Evolutionary conservation across 352 stramenopile species (phyloP).

Genomic region (Phytophthora agathidicida): DNA sequence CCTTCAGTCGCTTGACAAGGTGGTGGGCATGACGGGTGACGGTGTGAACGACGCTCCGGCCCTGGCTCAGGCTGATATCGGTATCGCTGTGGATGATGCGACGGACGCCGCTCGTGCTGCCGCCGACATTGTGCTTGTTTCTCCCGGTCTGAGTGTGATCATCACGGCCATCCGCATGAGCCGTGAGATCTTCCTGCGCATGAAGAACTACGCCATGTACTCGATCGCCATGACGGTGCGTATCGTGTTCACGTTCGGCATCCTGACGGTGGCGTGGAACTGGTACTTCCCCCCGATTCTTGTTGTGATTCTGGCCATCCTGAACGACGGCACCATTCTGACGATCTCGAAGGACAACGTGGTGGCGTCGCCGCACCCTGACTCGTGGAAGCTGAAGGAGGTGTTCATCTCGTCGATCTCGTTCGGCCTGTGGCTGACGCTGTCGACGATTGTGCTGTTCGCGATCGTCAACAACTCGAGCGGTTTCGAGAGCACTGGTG

Average conservation of each 20-base stretch:
- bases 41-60: slow-evolving; percentile 94
- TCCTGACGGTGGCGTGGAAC: slow-evolving; percentile 88
- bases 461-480: slow-evolving; percentile 61
- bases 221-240: slow-evolving; percentile 89
- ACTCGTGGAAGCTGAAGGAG: slow-evolving; percentile 77
- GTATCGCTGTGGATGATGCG: slow-evolving; percentile 91
- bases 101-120: slow-evolving; percentile 90
- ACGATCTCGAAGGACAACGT: slow-evolving; percentile 86
- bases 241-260: slow-evolving; percentile 90
- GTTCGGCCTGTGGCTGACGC: slow-evolving; percentile 70
- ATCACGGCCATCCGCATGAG: slow-evolving; percentile 90
- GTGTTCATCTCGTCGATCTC: slow-evolving; percentile 74
- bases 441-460: slow-evolving; percentile 75
- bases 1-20: slow-evolving; percentile 86
- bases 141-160: slow-evolving; percentile 86
- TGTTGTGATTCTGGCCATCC: slow-evolving; percentile 90
- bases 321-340: slow-evolving; percentile 91
- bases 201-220: slow-evolving; percentile 94
- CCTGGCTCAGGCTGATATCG: slow-evolving; percentile 90
- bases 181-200: slow-evolving; percentile 90
- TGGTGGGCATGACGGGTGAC: slow-evolving; percentile 87
- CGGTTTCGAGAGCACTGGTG: slow-evolving; percentile 54
- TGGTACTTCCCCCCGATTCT: slow-evolving; percentile 89
- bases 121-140: slow-evolving; percentile 90
- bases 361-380: slow-evolving; percentile 56